phyloP scores from a whole-genome alignment of 2,329 filamentous ascomycete species.

The Penicillium sp. region DNA sequence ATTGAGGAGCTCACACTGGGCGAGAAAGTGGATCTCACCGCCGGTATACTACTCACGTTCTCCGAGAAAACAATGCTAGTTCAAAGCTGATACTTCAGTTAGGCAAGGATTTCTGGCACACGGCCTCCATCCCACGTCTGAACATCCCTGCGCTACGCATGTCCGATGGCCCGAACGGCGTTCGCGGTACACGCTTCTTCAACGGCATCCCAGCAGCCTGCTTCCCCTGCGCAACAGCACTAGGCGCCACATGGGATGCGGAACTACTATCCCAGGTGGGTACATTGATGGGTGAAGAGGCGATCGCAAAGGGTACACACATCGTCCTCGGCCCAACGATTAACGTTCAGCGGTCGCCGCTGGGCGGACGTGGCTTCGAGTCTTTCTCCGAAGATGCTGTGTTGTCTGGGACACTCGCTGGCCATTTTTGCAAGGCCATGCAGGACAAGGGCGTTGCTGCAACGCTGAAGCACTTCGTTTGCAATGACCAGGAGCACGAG shows the following conservation, averaged over 20 bases:
- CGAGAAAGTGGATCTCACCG: constrained; percentile 56
- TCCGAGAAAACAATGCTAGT: neutral
- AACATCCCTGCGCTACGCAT: constrained; percentile 67
- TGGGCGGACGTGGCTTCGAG: constrained; percentile 85
- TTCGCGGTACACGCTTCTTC: constrained; percentile 68
- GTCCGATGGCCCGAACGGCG: constrained; percentile 71
- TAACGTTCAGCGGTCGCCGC: constrained; percentile 78
- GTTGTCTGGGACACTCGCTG: constrained; percentile 72
- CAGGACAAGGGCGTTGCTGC: constrained; percentile 75
- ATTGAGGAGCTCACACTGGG: constrained; percentile 56
- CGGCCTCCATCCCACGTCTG: constrained; percentile 63
- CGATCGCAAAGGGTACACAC: constrained; percentile 71
- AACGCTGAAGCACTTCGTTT: constrained; percentile 69
- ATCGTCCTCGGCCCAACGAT: constrained; percentile 76
- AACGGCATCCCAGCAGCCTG: constrained; percentile 71
- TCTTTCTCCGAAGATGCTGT: constrained; percentile 83
- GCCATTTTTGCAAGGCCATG: constrained; percentile 70
- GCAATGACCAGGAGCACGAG: constrained; percentile 51
- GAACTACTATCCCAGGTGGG: constrained; percentile 70
- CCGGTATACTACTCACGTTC: constrained; percentile 28
- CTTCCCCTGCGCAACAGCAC: constrained; percentile 76
- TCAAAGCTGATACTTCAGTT: neutral
- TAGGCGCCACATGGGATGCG: constrained; percentile 78
- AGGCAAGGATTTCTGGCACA: constrained; percentile 68
- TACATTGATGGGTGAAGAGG: constrained; percentile 69